Evolutionary conservation across 1,284 basidiomycete genomes (phyloP).

Genomic region (Pterula multifida): DNA sequence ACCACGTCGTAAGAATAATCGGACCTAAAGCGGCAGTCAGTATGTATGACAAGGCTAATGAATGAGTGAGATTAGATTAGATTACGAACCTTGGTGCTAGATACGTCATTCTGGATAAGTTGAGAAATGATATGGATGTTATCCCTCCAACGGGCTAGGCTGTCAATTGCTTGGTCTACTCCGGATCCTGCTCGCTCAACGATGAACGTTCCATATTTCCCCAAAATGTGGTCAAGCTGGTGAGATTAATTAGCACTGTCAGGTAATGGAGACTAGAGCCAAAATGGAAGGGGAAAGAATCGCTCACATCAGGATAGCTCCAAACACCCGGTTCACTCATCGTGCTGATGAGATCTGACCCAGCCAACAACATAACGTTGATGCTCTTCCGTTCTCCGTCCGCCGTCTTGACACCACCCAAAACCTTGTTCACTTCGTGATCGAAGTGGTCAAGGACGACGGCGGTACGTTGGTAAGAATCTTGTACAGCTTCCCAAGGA

Average conservation of each 20-base stretch:
- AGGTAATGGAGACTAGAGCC: conserved; percentile 6
- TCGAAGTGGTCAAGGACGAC: conserved; percentile 95
- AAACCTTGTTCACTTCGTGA: conserved; percentile 78
- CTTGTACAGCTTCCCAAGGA: conserved; percentile 91
- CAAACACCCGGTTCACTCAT: conserved; percentile 99
- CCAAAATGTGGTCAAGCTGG: conserved; percentile 91
- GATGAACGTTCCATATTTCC: conserved; percentile 89
- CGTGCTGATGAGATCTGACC: conserved; percentile 93
- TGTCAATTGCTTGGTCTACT: conserved; percentile 73
- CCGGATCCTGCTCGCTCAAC: conserved; percentile 93
- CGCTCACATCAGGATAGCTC: conserved; percentile 78
- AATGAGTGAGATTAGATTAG: conserved; percentile 3
- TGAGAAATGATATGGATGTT: conserved; percentile 95
- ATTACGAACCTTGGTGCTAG: conserved; percentile 74
- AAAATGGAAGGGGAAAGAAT: background rate
- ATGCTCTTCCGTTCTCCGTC: conserved; percentile 55
- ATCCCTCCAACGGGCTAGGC: conserved; percentile 65
- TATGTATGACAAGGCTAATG: conserved; percentile 5
- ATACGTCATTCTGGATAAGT: conserved; percentile 97
- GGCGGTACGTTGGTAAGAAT: conserved; percentile 83
- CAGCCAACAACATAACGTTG: conserved; percentile 89
- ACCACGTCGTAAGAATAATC: conserved; percentile 84
- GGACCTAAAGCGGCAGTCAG: conserved; percentile 26
- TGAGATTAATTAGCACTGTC: too few species aligned
- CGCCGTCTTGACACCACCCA: conserved; percentile 57